A percentile compares a stretch with the other conserved stretches of the same genome.
These are phyloP conservation scores for Lactarius quietus DNA, from an alignment of 768 basidiomycete genomes.

Conservation along the genomic window DNA sequence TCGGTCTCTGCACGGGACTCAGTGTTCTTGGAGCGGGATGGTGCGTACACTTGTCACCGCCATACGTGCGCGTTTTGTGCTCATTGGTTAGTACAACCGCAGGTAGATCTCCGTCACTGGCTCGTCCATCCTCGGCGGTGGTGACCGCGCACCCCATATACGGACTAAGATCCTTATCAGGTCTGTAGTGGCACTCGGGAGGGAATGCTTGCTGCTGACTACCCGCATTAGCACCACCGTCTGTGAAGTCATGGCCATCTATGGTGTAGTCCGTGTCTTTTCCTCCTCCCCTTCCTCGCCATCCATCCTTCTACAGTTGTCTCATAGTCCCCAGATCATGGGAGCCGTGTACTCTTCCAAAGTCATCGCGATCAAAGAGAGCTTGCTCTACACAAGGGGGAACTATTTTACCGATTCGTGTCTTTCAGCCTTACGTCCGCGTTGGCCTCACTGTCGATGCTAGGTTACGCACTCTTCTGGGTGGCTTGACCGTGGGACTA, in stretches of 20 bases:
- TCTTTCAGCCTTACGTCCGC: background rate
- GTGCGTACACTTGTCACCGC: conserved; percentile 50
- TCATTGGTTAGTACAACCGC: conserved; percentile 1
- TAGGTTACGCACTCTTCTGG: conserved; percentile 94
- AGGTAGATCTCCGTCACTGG: conserved; percentile 99
- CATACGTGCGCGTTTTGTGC: no score
- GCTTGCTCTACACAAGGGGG: conserved; percentile 70
- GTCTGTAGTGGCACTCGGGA: conserved; percentile 42
- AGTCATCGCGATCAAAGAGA: conserved; percentile 55
- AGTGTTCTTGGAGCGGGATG: conserved; percentile 95
- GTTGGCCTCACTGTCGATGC: conserved; percentile 6
- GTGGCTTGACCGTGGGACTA: conserved; percentile 87
- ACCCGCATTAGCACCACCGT: conserved; percentile 77
- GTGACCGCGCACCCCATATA: conserved; percentile 90
- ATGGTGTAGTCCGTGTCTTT: conserved; percentile 69
- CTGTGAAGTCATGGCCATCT: no score
- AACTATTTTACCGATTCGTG: conserved; percentile 88
- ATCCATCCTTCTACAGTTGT: background rate
- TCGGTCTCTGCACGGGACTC: conserved; percentile 89
- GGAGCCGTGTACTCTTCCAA: conserved; percentile 94
- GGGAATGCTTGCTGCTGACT: background rate
- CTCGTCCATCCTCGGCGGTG: conserved; percentile 93
- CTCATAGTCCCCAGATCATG: conserved; percentile 63
- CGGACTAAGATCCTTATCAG: conserved; percentile 97
- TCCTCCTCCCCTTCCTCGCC: background rate